Evolutionary conservation across 2,329 filamentous ascomycete species (phyloP), one percentile per base, ranked within the genome.

Genomic region (Penicillium sp.): DNA sequence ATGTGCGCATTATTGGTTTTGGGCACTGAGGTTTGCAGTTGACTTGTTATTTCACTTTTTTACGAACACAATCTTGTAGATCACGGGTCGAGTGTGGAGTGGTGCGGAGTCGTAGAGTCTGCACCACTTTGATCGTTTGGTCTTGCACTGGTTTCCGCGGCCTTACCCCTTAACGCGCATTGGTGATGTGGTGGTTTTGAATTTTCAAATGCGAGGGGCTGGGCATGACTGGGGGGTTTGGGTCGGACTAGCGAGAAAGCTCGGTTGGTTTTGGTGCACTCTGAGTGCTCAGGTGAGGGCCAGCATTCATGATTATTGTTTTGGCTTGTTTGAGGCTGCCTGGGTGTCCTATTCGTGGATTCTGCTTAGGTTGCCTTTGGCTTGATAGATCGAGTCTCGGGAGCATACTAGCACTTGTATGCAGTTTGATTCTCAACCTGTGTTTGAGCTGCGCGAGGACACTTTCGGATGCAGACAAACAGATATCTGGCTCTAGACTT

Each of bases 1-100:
- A 52, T 27, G 24, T 27, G 43, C 45, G 11, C 40, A 44, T 44
- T 49, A 40, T 54, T 54, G 52, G 38, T 50, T 54, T 54, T 38
- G 40, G 47, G 52, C 46, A 54, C 29, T 36, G 38, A 22, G 21
- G 16, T 24, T 21, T 44, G 46, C 46, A 50, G 32, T 36, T 27
- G 38, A 14, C 36, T 8, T 18, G 32, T 16, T 24, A 27, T 49
- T 49, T 44, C 46, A 49, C 39, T 54, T 49, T 54, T 21, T 24
- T 13, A n/a, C 10, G 16, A 49, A 40, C 24, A 36, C 38, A 49
- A 44, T 44, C 32, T 40, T 8, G 52, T 50, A 54, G 51, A 54
- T 52, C 50, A 40, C 34, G 24, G 18, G 38, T 36, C 34, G n/a
- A 48, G 11, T 52, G 43, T 52, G 43, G 50, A 48, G 34, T 18